Evolutionary conservation across 257 asterid species (phyloP), one percentile per base, ranked within the genome.

Genomic region (Linaria vulgaris): DNA sequence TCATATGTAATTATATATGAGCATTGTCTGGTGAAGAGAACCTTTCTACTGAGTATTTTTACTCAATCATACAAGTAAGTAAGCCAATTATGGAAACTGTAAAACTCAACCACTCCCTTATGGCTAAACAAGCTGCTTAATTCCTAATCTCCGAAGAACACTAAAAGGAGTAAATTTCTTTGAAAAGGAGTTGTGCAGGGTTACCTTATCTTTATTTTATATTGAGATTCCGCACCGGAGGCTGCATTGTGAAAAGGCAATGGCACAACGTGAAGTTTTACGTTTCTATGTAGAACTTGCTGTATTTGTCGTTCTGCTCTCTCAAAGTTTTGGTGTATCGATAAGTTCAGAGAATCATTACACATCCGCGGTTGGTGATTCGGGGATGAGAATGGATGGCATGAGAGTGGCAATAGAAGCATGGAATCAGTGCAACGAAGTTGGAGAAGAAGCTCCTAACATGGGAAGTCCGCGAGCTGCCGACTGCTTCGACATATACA

Each of bases 341-440:
- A 19, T 12, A 16, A 49, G 64, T 61, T 59, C 25, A 24, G 59
- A 56, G 20, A 63, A 44, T 23, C 79, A 69, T 58, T 77, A 76
- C 39, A 66, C 76, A 5, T 83, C 97, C 3, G 97, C 83, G 12
- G 79, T 88, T 12, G 96, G 97, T 0, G 96, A 90, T 74, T 69
- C 97, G 3, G 90, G 92, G 61, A 90, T 85, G 97, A 73, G 17
- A 72, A 64, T 86, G 67, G 96, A 90, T 37, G 77, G 81, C 4
- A 48, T 87, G 19, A 87, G 97, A 69, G 41, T 87, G 67, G 96
- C 96, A 7, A 90, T 90, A 50, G 97, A 90, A 79, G 66, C 95
- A n/a, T 90, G 96, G 90, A 90, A 90, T 58, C 97, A 90, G 25
- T 90, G 96, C 70, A 87, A 87, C 80, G 95, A 87, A 56, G 96